Conservation (phyloP, 2,329 filamentous ascomycete genomes). For the Escovopsis sp. region DNA sequence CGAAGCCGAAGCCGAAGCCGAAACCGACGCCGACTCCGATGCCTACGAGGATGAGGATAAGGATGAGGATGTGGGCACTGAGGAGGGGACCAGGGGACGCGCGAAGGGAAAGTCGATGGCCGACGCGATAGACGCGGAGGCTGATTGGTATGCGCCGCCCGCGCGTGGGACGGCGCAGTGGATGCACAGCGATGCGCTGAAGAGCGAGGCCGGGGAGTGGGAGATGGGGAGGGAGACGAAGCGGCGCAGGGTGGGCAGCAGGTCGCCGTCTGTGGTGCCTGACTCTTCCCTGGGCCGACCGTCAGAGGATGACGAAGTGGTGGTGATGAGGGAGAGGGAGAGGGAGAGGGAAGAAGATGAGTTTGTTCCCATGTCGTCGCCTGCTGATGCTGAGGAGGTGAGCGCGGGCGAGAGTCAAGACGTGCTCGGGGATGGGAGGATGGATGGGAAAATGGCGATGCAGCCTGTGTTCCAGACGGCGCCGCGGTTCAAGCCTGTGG, state of each 20-base stretch:
- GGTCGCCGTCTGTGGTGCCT: too few relatives aligned
- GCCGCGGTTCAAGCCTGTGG: conserved; percentile 24
- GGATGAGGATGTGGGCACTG: not conserved
- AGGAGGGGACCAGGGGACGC: too few relatives aligned
- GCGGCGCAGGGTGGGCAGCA: conserved; percentile 2
- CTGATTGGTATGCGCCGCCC: not conserved
- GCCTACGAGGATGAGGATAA: conserved; percentile 1
- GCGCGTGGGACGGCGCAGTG: too few relatives aligned
- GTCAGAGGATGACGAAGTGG: conserved; percentile 6
- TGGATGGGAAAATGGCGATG: conserved; percentile 6
- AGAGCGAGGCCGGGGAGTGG: not conserved
- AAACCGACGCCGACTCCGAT: conserved; percentile 19
- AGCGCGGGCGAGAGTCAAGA: not conserved
- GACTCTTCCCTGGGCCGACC: too few relatives aligned
- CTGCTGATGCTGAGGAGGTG: not conserved
- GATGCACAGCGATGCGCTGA: too few relatives aligned
- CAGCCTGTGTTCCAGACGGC: conserved; percentile 25
- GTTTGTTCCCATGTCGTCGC: too few relatives aligned
- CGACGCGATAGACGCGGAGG: too few relatives aligned
- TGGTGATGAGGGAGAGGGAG: conserved; percentile 5
- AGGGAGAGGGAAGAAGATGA: conserved; percentile 2
- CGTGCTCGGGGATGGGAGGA: not conserved
- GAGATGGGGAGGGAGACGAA: conserved; percentile 7
- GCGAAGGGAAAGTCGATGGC: too few relatives aligned
- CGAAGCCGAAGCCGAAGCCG: conserved; percentile 16